Conservation (phyloP, 148 eudicot genomes). For the Fallopia convolvulus region DNA sequence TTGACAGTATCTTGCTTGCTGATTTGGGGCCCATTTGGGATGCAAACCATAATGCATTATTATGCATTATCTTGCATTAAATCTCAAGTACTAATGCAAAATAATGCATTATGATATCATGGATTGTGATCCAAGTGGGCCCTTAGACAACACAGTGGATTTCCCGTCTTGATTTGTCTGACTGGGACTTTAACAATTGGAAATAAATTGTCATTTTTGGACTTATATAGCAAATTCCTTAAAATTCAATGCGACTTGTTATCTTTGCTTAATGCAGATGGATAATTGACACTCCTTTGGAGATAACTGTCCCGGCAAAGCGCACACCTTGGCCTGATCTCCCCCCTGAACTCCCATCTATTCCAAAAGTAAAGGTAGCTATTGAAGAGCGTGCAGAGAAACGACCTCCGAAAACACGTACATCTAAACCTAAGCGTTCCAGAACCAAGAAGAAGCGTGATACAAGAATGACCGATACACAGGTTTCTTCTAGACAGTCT, state of each 20-base stretch:
- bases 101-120: too few relatives aligned
- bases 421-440: conserved; percentile 44
- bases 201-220: not conserved
- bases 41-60: too few relatives aligned
- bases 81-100: too few relatives aligned
- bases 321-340: conserved; percentile 95
- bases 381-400: conserved; percentile 45
- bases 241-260: not conserved
- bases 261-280: conserved; percentile 50
- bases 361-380: conserved; percentile 24
- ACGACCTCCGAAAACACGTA: conserved; percentile 47
- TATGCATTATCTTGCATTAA: too few relatives aligned
- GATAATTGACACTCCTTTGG: conserved; percentile 82
- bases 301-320: conserved; percentile 88
- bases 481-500: conserved; percentile 25
- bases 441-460: conserved; percentile 60
- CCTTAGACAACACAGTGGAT: not conserved
- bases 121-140: too few relatives aligned
- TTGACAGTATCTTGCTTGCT: not conserved
- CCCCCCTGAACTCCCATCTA: conserved; percentile 65
- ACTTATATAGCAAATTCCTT: not conserved
- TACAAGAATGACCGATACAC: conserved; percentile 40
- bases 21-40: not conserved
- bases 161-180: not conserved
- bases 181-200: not conserved